phyloP scores from a whole-genome alignment of 1,139 yeast genomes.

The Suhomyces chickasaworum region DNA sequence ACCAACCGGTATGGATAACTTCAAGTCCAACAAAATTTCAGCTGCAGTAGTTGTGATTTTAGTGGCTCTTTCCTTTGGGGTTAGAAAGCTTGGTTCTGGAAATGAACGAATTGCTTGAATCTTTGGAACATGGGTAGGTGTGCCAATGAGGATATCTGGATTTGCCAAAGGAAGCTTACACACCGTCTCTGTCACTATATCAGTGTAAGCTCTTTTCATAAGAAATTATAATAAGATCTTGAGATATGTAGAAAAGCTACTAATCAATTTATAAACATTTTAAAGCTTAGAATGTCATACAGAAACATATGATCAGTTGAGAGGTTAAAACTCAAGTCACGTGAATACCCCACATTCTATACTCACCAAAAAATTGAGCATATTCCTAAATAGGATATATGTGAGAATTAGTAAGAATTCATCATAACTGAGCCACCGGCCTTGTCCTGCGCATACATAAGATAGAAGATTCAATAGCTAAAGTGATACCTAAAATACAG shows the following conservation, averaged over 20 bases:
- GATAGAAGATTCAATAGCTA: no score
- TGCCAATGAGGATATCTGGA: not conserved
- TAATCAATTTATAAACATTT: no score
- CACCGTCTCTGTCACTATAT: not conserved
- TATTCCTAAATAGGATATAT: not conserved
- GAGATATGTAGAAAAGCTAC: no score
- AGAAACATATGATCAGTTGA: not conserved
- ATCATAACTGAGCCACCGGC: no score
- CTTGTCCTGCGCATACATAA: no score
- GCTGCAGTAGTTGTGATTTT: not conserved
- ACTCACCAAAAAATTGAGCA: no score
- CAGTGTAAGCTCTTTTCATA: not conserved
- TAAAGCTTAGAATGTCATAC: no score
- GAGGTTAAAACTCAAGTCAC: not conserved
- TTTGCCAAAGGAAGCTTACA: not conserved
- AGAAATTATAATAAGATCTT: not conserved
- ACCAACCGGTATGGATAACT: not conserved
- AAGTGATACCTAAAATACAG: no score
- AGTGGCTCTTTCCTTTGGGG: not conserved
- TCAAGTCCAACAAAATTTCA: not conserved
- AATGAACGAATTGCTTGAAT: not conserved
- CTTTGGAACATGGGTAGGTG: not conserved
- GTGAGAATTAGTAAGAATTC: no score
- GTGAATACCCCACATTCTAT: conserved; percentile 1
- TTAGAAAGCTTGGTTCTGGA: not conserved